Evolutionary conservation across 768 basidiomycete species (phyloP), one percentile per base, ranked within the genome.

Genomic region (Phanerochaete sordida): DNA sequence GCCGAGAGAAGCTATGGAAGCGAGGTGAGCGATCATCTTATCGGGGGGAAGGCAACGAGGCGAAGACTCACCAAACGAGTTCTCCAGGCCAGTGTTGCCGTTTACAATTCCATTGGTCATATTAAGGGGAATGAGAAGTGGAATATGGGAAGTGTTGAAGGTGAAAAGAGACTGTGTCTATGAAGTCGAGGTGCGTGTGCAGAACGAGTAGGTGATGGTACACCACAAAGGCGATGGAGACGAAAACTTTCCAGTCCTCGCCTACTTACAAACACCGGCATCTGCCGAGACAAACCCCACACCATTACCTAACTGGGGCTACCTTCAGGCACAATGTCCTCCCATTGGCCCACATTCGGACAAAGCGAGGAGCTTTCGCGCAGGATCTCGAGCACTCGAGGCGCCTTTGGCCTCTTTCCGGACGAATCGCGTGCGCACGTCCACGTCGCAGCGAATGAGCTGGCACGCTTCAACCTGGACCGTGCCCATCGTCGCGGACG

Each of bases 91-190:
- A 74, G 81, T 74, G 27, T 23, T 54, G 70, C 81, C 86, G 77
- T 91, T 90, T 88, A 90, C 84, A 81, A 85, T 84, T 84, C 88
- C 90, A 92, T 91, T 91, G 80, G 89, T 86, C 90, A 92, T 92
- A 90, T 88, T 82, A 80, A 73, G 71, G 62, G 58, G 65, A 68
- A 71, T 59, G 58, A 47, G 64, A 66, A 49, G 66, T 70, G 64
- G 71, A 75, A 75, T 68, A 65, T 39, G 15, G 62, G 61, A 57
- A 58, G 67, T 64, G 60, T 16, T 55, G 35, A 19, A 43, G 19
- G 19, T 43, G 8, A 51, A 57, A 27, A 43, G 45, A 43, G 47
- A 56, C 59, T 61, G 63, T 62, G 66, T 60, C 62, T 64, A 64
- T 69, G 64, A 71, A 63, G 72, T 75, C 72, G 75, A 74, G 67